These are phyloP conservation scores for Hypholoma sublateritium DNA, from an alignment of 768 basidiomycete species.

Conservation along the genomic window DNA sequence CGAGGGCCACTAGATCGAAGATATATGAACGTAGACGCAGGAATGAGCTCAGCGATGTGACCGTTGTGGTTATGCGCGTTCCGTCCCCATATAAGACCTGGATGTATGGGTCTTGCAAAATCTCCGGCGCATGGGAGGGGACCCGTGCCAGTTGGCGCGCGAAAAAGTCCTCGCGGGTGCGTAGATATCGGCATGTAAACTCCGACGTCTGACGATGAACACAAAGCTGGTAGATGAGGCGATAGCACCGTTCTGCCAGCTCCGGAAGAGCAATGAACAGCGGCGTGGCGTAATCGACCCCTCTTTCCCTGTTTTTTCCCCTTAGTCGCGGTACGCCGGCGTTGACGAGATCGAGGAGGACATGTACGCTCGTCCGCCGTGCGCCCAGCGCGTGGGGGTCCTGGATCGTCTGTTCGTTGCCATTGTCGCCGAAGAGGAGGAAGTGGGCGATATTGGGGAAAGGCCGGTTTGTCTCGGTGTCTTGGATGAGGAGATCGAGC, in stretches of 20 bases:
- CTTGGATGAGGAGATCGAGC: slow-evolving; percentile 79
- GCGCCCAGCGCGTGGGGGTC: slow-evolving; percentile 77
- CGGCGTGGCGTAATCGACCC: slow-evolving; percentile 39
- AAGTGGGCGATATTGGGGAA: slow-evolving; percentile 90
- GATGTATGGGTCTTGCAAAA: slow-evolving; percentile 47
- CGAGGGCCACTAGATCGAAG: slow-evolving; percentile 83
- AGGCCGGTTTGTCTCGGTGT: slow-evolving; percentile 57
- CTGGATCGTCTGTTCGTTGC: slow-evolving; percentile 65
- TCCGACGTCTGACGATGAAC: slow-evolving; percentile 83
- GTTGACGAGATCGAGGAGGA: slow-evolving; percentile 77
- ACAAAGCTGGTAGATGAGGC: slow-evolving; percentile 82
- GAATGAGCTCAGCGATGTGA: slow-evolving; percentile 69
- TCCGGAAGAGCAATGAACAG: slow-evolving; percentile 67
- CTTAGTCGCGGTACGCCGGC: slow-evolving; percentile 64
- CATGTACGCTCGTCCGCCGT: slow-evolving; percentile 72
- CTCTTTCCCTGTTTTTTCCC: slow-evolving; percentile 38
- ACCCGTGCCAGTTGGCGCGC: slow-evolving; percentile 79
- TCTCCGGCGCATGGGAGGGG: slow-evolving; percentile 61
- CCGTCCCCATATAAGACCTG: slow-evolving; percentile 74
- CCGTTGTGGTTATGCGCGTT: slow-evolving; percentile 64
- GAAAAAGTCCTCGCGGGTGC: slow-evolving; percentile 88
- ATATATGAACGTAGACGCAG: slow-evolving; percentile 82
- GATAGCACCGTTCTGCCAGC: slow-evolving; percentile 84
- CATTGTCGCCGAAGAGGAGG: slow-evolving; percentile 70
- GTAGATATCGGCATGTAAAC: slow-evolving; percentile 80